A percentile compares a stretch with the other conserved stretches of the same genome.
Conservation (phyloP, 768 basidiomycete genomes). For the Lentinus tigrinus region DNA sequence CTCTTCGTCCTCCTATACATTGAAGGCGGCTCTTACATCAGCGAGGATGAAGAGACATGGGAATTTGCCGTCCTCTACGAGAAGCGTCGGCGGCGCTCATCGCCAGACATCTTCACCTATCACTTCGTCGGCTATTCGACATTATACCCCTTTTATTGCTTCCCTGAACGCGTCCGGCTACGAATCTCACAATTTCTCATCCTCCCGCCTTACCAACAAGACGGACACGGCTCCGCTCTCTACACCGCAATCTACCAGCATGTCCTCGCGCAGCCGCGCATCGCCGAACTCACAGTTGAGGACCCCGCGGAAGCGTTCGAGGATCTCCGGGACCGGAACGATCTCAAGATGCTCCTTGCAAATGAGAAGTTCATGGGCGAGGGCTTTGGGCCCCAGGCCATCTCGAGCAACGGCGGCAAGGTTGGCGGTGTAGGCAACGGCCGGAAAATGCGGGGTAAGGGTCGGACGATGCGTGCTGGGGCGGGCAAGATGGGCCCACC, state of each 20-base stretch:
- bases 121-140: conserved; percentile 96
- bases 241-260: conserved; percentile 85
- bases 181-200: conserved; percentile 97
- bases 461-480: conserved; percentile 9
- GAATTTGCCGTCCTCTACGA: conserved; percentile 92
- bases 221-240: conserved; percentile 88
- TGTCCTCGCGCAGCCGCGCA: conserved; percentile 57
- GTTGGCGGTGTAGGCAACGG: conserved; percentile 1
- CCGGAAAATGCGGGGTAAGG: conserved; percentile 4
- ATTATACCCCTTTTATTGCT: conserved; percentile 93
- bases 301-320: conserved; percentile 98
- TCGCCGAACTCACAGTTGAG: conserved; percentile 95
- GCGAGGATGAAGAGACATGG: conserved; percentile 92
- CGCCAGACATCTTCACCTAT: conserved; percentile 58
- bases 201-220: conserved; percentile 83
- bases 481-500: conserved; percentile 75
- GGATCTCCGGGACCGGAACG: conserved; percentile 90
- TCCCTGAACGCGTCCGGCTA: conserved; percentile 85
- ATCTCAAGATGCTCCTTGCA: conserved; percentile 73
- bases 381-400: conserved; percentile 49
- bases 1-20: conserved; percentile 93
- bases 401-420: conserved; percentile 20
- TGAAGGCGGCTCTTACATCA: conserved; percentile 93
- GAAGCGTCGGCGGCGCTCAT: conserved; percentile 62
- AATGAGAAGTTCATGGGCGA: conserved; percentile 68